phyloP scores from a whole-genome alignment of 192 early-diverging fungal species.

The Spizellomyces sp. region DNA sequence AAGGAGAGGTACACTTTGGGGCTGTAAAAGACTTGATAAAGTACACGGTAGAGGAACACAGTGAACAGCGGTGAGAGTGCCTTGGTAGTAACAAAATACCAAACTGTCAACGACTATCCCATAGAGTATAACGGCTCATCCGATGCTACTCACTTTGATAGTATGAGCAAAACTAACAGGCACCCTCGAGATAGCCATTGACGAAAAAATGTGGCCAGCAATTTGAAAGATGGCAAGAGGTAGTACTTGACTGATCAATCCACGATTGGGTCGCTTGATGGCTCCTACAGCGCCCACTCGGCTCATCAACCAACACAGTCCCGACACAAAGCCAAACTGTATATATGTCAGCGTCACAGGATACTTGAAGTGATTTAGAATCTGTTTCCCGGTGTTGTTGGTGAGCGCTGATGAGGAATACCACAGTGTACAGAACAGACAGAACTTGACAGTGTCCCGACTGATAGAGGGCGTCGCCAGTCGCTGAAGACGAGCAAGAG shows the following conservation, averaged over 20 bases:
- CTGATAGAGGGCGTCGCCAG: neutral
- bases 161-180: constrained; percentile 87
- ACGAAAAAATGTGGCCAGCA: constrained; percentile 80
- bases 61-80: constrained; percentile 89
- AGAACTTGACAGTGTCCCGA: constrained; percentile 45
- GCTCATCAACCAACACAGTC: constrained; percentile 53
- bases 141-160: constrained; percentile 69
- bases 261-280: constrained; percentile 46
- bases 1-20: constrained; percentile 76
- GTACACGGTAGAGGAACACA: constrained; percentile 71
- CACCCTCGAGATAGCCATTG: constrained; percentile 74
- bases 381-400: constrained; percentile 81
- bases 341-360: constrained; percentile 83
- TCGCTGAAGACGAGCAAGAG: no score
- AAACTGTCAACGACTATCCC: neutral
- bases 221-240: constrained; percentile 82
- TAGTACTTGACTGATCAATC: constrained; percentile 62
- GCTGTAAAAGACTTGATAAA: constrained; percentile 70
- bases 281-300: neutral
- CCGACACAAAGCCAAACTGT: constrained; percentile 78
- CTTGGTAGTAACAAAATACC: constrained; percentile 26
- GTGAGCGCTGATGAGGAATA: constrained; percentile 82
- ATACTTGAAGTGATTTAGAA: constrained; percentile 74
- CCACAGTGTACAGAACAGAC: constrained; percentile 75
- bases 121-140: neutral